Conservation (phyloP, 1,284 basidiomycete genomes). For the Papiliotrema fonsecae region DNA sequence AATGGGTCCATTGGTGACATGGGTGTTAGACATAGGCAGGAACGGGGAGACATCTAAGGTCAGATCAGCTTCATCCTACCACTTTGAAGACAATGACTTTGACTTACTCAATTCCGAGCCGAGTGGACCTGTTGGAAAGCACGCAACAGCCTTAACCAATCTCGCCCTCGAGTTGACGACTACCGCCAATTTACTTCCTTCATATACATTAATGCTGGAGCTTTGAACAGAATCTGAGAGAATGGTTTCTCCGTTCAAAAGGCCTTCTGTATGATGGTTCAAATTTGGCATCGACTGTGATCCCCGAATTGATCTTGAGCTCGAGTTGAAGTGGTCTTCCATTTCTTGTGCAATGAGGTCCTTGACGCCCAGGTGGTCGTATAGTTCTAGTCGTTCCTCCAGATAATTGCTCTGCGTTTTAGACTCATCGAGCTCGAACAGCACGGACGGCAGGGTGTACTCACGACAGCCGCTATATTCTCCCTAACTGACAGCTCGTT, state of each 20-base stretch:
- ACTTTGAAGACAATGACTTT: background rate
- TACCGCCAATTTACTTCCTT: constrained; percentile 15
- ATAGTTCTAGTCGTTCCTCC: background rate
- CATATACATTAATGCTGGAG: constrained; percentile 6
- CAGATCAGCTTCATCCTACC: background rate
- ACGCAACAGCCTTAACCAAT: constrained; percentile 14
- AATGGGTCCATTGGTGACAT: background rate
- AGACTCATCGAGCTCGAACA: background rate
- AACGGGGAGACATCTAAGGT: constrained; percentile 28
- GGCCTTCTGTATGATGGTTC: too few relatives aligned
- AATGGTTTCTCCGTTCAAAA: too few relatives aligned
- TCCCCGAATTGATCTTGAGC: too few relatives aligned
- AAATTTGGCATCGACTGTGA: too few relatives aligned
- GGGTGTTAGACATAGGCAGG: constrained; percentile 10
- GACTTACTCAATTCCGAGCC: constrained; percentile 30
- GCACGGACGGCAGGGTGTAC: background rate
- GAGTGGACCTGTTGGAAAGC: constrained; percentile 27
- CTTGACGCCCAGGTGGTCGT: constrained; percentile 2
- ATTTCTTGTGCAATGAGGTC: background rate
- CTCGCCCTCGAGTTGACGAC: constrained; percentile 14
- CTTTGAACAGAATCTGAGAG: background rate
- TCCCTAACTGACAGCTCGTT: background rate
- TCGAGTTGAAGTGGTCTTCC: constrained; percentile 2
- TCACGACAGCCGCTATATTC: background rate
- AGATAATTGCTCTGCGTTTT: background rate